A percentile compares a stretch with the other conserved stretches of the same genome.
Evolutionary conservation across 2,329 filamentous ascomycete genomes (phyloP).

Genomic region (Botryotinia globosa): DNA sequence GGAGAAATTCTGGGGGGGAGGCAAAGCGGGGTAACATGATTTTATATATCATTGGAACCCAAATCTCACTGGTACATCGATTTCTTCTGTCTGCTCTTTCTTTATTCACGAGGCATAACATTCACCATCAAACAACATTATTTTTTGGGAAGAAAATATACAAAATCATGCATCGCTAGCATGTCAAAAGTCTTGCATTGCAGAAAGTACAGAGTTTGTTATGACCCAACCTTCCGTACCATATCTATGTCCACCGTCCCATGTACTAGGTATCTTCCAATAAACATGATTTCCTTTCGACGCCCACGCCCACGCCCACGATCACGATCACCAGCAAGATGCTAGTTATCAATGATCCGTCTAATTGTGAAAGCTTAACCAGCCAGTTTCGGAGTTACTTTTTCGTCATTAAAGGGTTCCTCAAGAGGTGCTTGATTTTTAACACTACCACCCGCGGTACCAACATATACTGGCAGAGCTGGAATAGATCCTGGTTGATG

Average conservation of each 20-base stretch:
- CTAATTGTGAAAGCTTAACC: background rate
- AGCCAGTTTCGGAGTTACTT: background rate
- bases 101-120: background rate
- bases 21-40: background rate
- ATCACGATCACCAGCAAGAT: background rate
- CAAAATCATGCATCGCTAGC: background rate
- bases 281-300: background rate
- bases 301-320: too few species aligned
- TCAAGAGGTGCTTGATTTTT: background rate
- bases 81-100: background rate
- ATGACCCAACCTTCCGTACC: background rate
- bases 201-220: background rate
- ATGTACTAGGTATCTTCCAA: background rate
- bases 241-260: background rate
- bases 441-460: background rate
- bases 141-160: too few species aligned
- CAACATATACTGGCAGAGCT: background rate
- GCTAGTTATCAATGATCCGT: background rate
- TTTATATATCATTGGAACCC: background rate
- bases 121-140: background rate
- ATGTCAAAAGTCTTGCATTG: background rate
- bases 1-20: background rate
- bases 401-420: background rate
- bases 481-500: background rate
- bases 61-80: background rate